Percentiles rank a stretch among this genome's conserved stretches.
These are phyloP conservation scores for Evernia prunastri DNA, from an alignment of 495 filamentous ascomycete species.

Conservation along the genomic window DNA sequence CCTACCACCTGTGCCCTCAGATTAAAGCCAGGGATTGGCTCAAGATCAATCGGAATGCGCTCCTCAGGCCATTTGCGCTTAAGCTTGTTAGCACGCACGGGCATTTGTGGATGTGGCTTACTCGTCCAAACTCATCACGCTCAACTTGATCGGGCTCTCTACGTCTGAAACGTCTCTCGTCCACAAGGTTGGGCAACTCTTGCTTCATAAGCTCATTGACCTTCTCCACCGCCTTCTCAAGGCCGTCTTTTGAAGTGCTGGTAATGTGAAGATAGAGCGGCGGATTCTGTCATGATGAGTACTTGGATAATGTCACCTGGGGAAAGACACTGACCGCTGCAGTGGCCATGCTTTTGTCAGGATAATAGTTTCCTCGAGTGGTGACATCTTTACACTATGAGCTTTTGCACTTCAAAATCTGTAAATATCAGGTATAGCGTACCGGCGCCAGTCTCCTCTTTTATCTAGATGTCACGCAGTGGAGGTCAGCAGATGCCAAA, in stretches of 20 bases:
- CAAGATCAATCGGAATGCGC: constrained; percentile 81
- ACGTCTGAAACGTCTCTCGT: constrained; percentile 88
- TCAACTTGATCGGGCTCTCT: constrained; percentile 86
- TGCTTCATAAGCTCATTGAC: constrained; percentile 95
- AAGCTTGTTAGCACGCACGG: constrained; percentile 28
- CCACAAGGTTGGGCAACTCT: constrained; percentile 89
- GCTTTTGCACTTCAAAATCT: constrained; percentile 51
- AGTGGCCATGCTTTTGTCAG: constrained; percentile 95
- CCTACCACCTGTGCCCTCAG: constrained; percentile 92
- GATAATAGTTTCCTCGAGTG: constrained; percentile 90
- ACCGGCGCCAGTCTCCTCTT: constrained; percentile 99
- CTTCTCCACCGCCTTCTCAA: constrained; percentile 76
- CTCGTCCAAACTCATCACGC: constrained; percentile 87
- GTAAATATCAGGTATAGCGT: constrained; percentile 60
- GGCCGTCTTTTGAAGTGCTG: constrained; percentile 82
- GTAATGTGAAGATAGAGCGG: constrained; percentile 93
- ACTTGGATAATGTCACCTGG: constrained; percentile 5
- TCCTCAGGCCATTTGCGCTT: constrained; percentile 99
- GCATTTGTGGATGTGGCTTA: constrained; percentile 40
- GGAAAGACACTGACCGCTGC: constrained; percentile 59
- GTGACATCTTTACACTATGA: constrained; percentile 94
- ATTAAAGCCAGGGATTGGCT: constrained; percentile 93
- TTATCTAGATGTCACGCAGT: constrained; percentile 93
- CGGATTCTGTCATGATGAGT: constrained; percentile 59
- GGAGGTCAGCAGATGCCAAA: constrained; percentile 97